phyloP scores from a whole-genome alignment of 31 red algal genomes.

The Bonnemaisonia californica region DNA sequence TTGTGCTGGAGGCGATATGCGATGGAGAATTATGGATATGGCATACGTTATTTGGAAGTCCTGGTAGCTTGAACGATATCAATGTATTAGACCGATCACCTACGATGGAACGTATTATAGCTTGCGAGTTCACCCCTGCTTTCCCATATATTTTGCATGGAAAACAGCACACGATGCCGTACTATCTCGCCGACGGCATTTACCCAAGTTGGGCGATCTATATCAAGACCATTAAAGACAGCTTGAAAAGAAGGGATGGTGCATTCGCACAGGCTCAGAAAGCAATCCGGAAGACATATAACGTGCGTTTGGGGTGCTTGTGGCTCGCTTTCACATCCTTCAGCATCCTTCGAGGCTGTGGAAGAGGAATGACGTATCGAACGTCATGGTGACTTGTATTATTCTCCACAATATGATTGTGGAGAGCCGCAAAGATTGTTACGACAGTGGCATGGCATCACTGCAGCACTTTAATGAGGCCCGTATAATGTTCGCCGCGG shows the following conservation, averaged over 20 bases:
- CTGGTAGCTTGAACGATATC: neutral
- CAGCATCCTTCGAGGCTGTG: slow-evolving; percentile 14
- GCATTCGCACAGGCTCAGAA: neutral
- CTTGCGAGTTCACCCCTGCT: neutral
- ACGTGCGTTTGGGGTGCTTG: slow-evolving; percentile 2
- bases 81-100: neutral
- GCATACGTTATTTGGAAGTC: neutral
- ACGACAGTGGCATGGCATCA: slow-evolving; percentile 15
- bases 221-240: slow-evolving; percentile 5
- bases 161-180: neutral
- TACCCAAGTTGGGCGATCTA: neutral
- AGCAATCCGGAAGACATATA: neutral
- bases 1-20: neutral
- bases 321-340: slow-evolving; percentile 14
- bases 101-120: neutral
- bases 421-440: neutral
- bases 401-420: slow-evolving; percentile 39
- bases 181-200: too few species aligned
- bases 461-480: slow-evolving; percentile 24
- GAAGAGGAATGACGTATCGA: slow-evolving; percentile 15
- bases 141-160: neutral
- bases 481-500: slow-evolving; percentile 16
- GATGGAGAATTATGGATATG: slow-evolving; percentile 4
- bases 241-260: neutral
- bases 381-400: slow-evolving; percentile 22